phyloP scores from a whole-genome alignment of 78 protist species.

The Cavenderia fasciculata region DNA sequence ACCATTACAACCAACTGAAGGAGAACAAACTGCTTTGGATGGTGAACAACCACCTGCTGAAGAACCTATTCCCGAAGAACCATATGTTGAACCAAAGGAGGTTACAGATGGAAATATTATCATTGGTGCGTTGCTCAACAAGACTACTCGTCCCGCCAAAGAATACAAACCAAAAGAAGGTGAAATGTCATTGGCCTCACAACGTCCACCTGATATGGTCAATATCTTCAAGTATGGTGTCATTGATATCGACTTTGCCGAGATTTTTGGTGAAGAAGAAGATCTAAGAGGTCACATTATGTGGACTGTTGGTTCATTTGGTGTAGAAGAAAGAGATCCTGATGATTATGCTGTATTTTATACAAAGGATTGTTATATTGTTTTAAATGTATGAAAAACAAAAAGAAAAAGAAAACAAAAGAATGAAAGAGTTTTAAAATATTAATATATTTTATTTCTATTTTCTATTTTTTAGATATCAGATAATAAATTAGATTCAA shows the following conservation, averaged over 20 bases:
- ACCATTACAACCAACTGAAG: background rate
- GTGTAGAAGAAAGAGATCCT: constrained; percentile 51
- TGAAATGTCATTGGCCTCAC: constrained; percentile 1
- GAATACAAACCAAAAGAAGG: background rate
- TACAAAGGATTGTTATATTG: constrained; percentile 40
- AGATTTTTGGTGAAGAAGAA: constrained; percentile 48
- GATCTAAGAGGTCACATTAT: constrained; percentile 42
- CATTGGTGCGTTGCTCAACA: constrained; percentile 47
- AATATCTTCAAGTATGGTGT: constrained; percentile 62
- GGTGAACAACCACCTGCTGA: background rate
- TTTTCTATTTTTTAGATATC: background rate
- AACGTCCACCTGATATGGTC: constrained; percentile 32
- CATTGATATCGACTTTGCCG: constrained; percentile 47
- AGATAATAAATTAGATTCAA: constrained; percentile 14
- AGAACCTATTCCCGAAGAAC: background rate
- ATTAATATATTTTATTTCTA: background rate
- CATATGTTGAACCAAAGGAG: background rate
- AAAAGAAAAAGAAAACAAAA: too few species aligned
- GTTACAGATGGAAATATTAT: constrained; percentile 40
- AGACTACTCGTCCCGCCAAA: background rate
- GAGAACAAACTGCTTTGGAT: background rate
- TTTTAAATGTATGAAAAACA: constrained; percentile 30
- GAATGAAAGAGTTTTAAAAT: too few species aligned
- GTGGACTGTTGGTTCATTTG: constrained; percentile 51
- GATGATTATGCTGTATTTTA: constrained; percentile 49